Evolutionary conservation across 2,329 filamentous ascomycete species (phyloP), one percentile per base, ranked within the genome.

Genomic region (Cladophialophora yegresii): DNA sequence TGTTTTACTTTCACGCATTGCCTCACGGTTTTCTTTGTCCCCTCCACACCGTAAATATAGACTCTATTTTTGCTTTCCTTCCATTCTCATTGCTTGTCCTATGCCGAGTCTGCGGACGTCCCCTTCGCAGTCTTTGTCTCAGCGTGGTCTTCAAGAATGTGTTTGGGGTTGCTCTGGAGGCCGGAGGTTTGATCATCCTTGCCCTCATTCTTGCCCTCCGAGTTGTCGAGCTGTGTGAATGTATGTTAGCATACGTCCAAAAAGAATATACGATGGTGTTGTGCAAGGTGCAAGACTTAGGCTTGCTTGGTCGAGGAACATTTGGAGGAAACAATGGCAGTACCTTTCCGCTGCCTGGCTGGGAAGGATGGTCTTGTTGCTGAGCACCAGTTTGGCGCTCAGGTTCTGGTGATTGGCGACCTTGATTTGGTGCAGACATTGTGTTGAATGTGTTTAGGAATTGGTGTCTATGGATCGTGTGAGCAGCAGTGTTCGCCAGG

Each of bases 391-490:
- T 79, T 78, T 91, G 90, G 70, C 76, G 75, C 79, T 90, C 87
- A 30, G 90, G 90, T 58, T 87, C 80, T 67, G 92, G 92, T 33
- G 92, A 96, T 79, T 96, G 85, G 74, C 88, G 87, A 76, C 90
- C 89, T 77, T 84, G 78, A 73, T 82, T 79, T 69, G 80, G 83
- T 62, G 84, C 82, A 72, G 89, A 87, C 89, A 92, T 91, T 73
- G 55, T 61, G 53, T 43, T 51, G 54, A n/a, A 16, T 26, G 32
- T 23, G 16, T n/a, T 4, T 36, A 16, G 32, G 33, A 26, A 8
- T 26, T 54, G 10, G 13, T n/a, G 16, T 54, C 45, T 59, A 26
- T 40, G n/a, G 30, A 23, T 9, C 3, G 20, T 7, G 47, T 59
- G 57, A 59, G 45, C 28, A 58, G 16, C 13, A 47, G 47, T 30